A percentile compares a stretch with the other conserved stretches of the same genome.
phyloP scores from a whole-genome alignment of 176 grass and related monocot genomes.

The Triticum turgidum region DNA sequence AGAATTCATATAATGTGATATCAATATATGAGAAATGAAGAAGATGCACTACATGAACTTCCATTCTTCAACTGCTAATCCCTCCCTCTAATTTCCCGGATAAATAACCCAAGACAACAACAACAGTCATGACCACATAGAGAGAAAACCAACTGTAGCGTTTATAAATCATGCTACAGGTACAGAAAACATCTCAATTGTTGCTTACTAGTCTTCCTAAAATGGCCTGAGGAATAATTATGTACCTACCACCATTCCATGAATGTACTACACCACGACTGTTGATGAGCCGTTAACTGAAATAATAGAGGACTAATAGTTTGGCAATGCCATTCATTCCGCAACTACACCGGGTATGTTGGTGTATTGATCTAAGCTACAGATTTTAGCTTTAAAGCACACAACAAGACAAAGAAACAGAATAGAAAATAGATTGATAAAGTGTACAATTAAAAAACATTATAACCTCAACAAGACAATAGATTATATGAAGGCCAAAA shows the following conservation, averaged over 20 bases:
- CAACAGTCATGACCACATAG: background rate
- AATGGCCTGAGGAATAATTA: background rate
- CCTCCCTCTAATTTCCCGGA: background rate
- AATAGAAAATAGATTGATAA: background rate
- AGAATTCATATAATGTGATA: background rate
- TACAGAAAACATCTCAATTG: background rate
- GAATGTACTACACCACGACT: no score
- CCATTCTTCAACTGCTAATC: background rate
- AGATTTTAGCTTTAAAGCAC: background rate
- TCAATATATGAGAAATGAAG: background rate
- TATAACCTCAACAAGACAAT: background rate
- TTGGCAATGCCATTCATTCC: background rate
- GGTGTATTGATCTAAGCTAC: background rate
- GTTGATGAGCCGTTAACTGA: background rate
- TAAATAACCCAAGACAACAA: background rate
- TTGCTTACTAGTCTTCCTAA: background rate
- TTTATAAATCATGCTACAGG: background rate
- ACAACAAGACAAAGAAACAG: background rate
- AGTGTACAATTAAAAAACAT: background rate
- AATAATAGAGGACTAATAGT: background rate
- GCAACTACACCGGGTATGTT: background rate
- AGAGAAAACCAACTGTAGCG: no score
- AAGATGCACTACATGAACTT: background rate
- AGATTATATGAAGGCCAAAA: background rate
- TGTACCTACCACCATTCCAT: background rate